Evolutionary conservation across 2,329 filamentous ascomycete species (phyloP).

Genomic region (Phyllachora maydis): DNA sequence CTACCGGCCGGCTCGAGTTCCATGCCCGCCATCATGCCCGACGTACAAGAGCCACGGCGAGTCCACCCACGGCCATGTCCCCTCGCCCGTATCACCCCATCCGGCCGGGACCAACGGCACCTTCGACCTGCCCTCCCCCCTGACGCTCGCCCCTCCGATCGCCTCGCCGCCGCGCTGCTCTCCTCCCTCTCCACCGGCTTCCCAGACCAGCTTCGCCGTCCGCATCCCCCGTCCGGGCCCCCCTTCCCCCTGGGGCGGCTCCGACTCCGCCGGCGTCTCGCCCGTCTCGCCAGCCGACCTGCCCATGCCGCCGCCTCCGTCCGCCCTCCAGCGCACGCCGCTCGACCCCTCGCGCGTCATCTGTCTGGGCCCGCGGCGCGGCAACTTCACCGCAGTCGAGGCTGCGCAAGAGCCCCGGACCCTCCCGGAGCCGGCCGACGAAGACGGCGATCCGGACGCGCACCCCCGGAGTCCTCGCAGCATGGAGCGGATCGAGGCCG

Average conservation of each 20-base stretch:
- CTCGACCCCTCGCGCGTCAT: conserved; percentile 31
- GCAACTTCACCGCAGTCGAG: conserved; percentile 25
- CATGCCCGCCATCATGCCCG: conserved; percentile 12
- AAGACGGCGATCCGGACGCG: no score
- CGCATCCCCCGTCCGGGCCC: conserved; percentile 6
- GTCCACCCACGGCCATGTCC: conserved; percentile 18
- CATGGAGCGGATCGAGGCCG: conserved; percentile 20
- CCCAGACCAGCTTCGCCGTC: not conserved
- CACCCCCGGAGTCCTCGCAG: conserved; percentile 9
- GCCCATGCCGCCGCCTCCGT: conserved; percentile 11
- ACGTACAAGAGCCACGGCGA: conserved; percentile 15
- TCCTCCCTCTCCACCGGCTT: conserved; percentile 3
- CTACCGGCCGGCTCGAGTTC: conserved; percentile 12
- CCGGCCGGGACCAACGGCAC: conserved; percentile 17
- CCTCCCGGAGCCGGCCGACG: not conserved
- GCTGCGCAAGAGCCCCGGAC: not conserved
- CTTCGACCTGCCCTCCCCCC: conserved; percentile 21
- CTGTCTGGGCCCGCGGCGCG: conserved; percentile 32
- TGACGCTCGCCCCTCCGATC: conserved; percentile 13
- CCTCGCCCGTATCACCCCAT: conserved; percentile 26
- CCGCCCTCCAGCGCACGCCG: conserved; percentile 21
- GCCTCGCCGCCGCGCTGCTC: conserved; percentile 8
- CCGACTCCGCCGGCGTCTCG: conserved; percentile 8
- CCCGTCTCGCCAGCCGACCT: conserved; percentile 9
- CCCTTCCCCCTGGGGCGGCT: conserved; percentile 10